Base-by-base conservation (phyloP, 2,329 filamentous ascomycete genomes). In the Alternaria sp. region DNA sequence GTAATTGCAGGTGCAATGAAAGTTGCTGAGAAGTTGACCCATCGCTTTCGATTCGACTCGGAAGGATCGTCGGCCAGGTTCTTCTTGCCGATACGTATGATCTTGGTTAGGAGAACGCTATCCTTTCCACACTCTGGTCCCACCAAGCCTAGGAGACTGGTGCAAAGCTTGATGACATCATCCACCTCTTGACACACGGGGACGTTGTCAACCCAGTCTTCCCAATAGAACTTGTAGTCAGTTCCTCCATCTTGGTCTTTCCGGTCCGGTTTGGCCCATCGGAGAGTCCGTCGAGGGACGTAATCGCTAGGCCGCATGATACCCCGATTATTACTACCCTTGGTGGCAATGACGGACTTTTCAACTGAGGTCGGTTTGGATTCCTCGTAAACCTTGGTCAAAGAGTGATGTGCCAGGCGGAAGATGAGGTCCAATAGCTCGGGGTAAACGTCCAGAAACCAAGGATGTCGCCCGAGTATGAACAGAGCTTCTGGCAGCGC, bases 141-240 rank as follows among this genome's bases (percentile, higher is more conserved):
- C 0, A 94, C 91, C 24, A 94, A 82, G 66, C 95, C 96, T 46
- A 97, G 82, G 22, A 99, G 85, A 1, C 93, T 94, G 59, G 88
- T 87, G 77, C 93, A 96, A 0, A 97, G 86, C 3, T 90, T 89
- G 77, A 98, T 95, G 14, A 99, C 86, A 74, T 99, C 95, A 63
- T 97, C 93, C 6, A 97, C 88, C 2, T 85, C 91, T 75, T 96
- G 94, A 74, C 95, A 99, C 20, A 97, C 82, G 0, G 95, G 96
- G 46, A 99, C 85, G 65, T 95, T 96, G 78, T 98, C 94, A 3
- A 89, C 86, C 95, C 95, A 99, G 69, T 98, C 95, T 60, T 97
- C 93, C 89, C 95, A 97, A 78, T 99, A 99, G 75, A 96, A 98
- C 34, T 91, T 88, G 76, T 97, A 98, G 53, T 91, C 85, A 12